Percentiles rank a stretch among this genome's conserved stretches.
Evolutionary conservation across 108 stramenopile genomes (phyloP).

Genomic region (Skeletonema menzelii): DNA sequence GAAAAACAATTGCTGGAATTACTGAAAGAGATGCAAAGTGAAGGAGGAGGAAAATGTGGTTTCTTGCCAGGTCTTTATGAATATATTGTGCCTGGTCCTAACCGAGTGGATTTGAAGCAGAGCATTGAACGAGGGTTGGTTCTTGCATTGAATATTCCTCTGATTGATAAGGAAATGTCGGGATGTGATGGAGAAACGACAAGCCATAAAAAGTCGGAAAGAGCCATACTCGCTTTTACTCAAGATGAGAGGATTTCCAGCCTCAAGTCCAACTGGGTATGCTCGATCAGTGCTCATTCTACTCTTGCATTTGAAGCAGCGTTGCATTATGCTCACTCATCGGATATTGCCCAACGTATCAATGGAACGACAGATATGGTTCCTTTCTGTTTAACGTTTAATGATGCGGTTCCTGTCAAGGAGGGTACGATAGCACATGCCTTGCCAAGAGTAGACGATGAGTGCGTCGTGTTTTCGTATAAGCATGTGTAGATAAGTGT

Average conservation of each 20-base stretch:
- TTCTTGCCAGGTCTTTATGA: slow-evolving; percentile 45
- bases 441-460: slow-evolving; percentile 35
- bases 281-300: slow-evolving; percentile 40
- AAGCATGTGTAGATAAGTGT: not conserved
- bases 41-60: slow-evolving; percentile 29
- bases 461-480: slow-evolving; percentile 37
- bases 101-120: slow-evolving; percentile 24
- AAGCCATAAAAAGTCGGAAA: not conserved
- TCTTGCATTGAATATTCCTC: slow-evolving; percentile 1
- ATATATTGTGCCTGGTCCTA: slow-evolving; percentile 40
- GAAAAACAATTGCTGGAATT: slow-evolving; percentile 23
- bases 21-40: slow-evolving; percentile 8
- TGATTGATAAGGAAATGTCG: slow-evolving; percentile 3
- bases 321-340: slow-evolving; percentile 34
- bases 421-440: slow-evolving; percentile 30
- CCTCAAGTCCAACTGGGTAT: slow-evolving; percentile 46
- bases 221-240: slow-evolving; percentile 37
- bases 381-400: slow-evolving; percentile 48
- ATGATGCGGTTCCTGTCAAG: slow-evolving; percentile 42
- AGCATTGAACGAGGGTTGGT: slow-evolving; percentile 44
- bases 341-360: slow-evolving; percentile 24
- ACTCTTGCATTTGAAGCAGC: slow-evolving; percentile 43
- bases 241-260: slow-evolving; percentile 39
- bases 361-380: not conserved
- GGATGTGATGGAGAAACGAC: slow-evolving; percentile 3